A percentile compares a stretch with the other conserved stretches of the same genome.
phyloP scores from a whole-genome alignment of 768 basidiomycete species.

The Mycena alexandri region DNA sequence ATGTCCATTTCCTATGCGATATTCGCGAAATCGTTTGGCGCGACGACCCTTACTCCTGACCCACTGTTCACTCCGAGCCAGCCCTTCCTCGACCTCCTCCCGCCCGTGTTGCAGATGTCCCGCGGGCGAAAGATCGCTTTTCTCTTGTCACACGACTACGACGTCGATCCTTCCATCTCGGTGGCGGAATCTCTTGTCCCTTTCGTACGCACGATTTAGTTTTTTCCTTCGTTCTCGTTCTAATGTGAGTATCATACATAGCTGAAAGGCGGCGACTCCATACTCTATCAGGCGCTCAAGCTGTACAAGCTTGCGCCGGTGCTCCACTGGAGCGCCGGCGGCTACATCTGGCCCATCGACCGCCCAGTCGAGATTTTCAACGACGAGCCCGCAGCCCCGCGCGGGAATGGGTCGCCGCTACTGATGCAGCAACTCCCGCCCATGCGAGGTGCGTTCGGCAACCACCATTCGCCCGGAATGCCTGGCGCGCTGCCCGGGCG shows the following conservation, averaged over 20 bases:
- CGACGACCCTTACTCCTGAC: slow-evolving; percentile 62
- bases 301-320: slow-evolving; percentile 80
- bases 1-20: slow-evolving; percentile 80
- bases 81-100: slow-evolving; percentile 76
- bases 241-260: slow-evolving; percentile 44
- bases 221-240: neutral
- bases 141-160: slow-evolving; percentile 77
- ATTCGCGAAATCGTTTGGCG: slow-evolving; percentile 75
- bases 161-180: slow-evolving; percentile 75
- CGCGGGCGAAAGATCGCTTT: slow-evolving; percentile 82
- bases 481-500: slow-evolving; percentile 34
- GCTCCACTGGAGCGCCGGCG: slow-evolving; percentile 86
- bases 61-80: slow-evolving; percentile 82
- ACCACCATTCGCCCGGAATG: slow-evolving; percentile 27
- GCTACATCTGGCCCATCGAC: slow-evolving; percentile 85
- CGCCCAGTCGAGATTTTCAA: slow-evolving; percentile 73
- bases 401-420: slow-evolving; percentile 40
- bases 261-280: slow-evolving; percentile 83
- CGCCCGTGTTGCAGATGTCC: slow-evolving; percentile 78
- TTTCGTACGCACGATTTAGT: slow-evolving; percentile 55
- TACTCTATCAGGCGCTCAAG: slow-evolving; percentile 83
- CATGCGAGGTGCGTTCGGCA: slow-evolving; percentile 60
- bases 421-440: slow-evolving; percentile 34
- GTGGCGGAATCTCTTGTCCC: slow-evolving; percentile 80
- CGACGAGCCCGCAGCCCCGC: slow-evolving; percentile 48